Percentiles rank a stretch among this genome's conserved stretches.
phyloP scores from a whole-genome alignment of 805 yeast genomes.

The Hanseniaspora meyeri region DNA sequence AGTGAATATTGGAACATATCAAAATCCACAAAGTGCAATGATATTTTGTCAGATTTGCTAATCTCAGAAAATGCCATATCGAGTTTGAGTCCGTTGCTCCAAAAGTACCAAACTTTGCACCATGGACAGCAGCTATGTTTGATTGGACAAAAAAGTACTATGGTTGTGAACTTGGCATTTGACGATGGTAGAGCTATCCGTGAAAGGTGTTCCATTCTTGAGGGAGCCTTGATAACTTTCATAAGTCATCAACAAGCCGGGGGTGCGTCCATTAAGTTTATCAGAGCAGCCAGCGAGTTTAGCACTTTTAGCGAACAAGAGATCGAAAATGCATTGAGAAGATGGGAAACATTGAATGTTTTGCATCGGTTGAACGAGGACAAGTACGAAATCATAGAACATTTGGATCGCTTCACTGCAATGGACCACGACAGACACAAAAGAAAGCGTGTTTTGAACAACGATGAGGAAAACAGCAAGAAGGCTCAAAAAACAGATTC shows the following conservation, averaged over 20 bases:
- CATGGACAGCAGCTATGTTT: conserved; percentile 46
- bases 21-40: background rate
- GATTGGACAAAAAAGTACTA: conserved; percentile 49
- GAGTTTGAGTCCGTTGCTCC: background rate
- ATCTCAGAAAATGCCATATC: too few species aligned
- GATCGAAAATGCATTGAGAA: conserved; percentile 34
- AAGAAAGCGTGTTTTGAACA: background rate
- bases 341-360: conserved; percentile 56
- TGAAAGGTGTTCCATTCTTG: conserved; percentile 6
- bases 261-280: conserved; percentile 49
- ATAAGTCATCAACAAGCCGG: conserved; percentile 2
- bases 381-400: background rate
- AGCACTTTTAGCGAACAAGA: conserved; percentile 30
- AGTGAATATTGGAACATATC: background rate
- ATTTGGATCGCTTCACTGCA: background rate
- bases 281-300: conserved; percentile 50
- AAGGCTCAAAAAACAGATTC: background rate
- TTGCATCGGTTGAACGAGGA: conserved; percentile 30
- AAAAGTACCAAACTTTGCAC: background rate
- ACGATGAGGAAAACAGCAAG: background rate
- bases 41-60: background rate
- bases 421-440: background rate
- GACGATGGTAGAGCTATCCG: conserved; percentile 30
- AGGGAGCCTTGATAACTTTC: background rate
- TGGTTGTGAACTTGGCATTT: conserved; percentile 47